Evolutionary conservation across 108 stramenopile genomes (phyloP), one percentile per base, ranked within the genome.

Genomic region (Cyclotella baltica): DNA sequence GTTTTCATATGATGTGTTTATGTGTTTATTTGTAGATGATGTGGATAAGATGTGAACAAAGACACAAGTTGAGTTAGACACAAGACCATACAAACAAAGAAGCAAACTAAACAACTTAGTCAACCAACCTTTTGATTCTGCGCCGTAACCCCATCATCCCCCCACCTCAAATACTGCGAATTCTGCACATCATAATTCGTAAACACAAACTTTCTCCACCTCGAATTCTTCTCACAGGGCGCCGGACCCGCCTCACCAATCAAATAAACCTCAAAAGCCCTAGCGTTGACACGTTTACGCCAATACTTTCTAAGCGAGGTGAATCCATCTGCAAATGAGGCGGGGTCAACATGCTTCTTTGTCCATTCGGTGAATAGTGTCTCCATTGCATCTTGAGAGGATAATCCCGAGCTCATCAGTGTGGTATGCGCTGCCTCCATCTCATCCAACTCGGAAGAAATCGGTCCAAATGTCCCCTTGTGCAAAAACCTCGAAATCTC

Each of bases 401-500:
- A 62, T 18, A 61, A 0, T 15, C 34, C 55, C 5, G 33, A 23
- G 4, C 33, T 13, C 62, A 51, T 53, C 13, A 72, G 18, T 20
- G 53, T 28, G 29, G 25, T 33, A 55, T 71, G 65, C 25, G 72
- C 73, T 11, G 64, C 56, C 19, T 84, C 62, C n/a, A 80, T 40
- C 9, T 33, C 55, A 36, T 72, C 58, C 0, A 83, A 57, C 4
- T 76, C 78, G 18, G 43, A 40, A 1, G 19, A 38, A 13, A 57
- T 75, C 8, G 75, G 70, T 11, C 87, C 87, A 73, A 88, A 88
- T 25, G 87, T 83, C 25, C 67, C 75, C 61, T 83, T 79, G 43
- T 85, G 82, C 37, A 88, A 53, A 52, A 88, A 88, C 38, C 88
- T 43, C 20, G 55, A 65, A 31, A 79, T 15, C 34, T 80, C 79